A percentile compares a stretch with the other conserved stretches of the same genome.
Conservation (phyloP, 192 early-diverging fungal genomes). For the Coemansia nantahalensis region DNA sequence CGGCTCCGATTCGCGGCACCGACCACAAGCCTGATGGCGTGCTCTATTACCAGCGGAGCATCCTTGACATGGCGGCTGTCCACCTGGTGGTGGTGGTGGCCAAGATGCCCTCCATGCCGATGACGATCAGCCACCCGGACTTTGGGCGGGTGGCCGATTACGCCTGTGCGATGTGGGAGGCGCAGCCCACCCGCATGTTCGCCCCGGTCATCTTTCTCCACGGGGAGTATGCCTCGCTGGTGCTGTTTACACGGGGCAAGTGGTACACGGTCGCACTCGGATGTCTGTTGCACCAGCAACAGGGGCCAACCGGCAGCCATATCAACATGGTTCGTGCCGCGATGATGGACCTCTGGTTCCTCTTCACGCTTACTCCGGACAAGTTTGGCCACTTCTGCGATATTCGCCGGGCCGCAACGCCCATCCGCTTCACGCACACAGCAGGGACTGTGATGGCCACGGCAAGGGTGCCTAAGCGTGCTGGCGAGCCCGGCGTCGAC, state of each 20-base stretch:
- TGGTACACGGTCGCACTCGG: conserved; percentile 4
- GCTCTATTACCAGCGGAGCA: background rate
- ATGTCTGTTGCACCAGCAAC: background rate
- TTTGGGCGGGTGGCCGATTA: conserved; percentile 34
- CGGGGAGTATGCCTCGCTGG: background rate
- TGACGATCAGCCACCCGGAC: background rate
- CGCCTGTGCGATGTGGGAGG: conserved; percentile 2
- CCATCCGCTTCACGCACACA: no score
- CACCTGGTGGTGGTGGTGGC: conserved; percentile 1
- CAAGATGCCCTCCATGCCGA: background rate
- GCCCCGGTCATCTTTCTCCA: conserved; percentile 12
- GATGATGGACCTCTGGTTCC: conserved; percentile 2
- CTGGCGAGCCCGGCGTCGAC: no score
- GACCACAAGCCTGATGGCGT: background rate
- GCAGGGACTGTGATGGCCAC: no score
- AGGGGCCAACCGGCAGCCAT: no score
- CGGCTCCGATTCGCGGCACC: background rate
- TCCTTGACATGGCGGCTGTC: background rate
- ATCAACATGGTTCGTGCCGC: background rate
- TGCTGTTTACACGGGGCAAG: conserved; percentile 17
- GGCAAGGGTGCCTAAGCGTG: no score
- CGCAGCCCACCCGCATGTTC: conserved; percentile 13
- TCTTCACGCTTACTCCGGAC: background rate
- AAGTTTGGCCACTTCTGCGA: conserved; percentile 1
- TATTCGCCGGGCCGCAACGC: background rate